Base-by-base conservation (phyloP, 2,329 filamentous ascomycete genomes). In the Trichoderma sp. region DNA sequence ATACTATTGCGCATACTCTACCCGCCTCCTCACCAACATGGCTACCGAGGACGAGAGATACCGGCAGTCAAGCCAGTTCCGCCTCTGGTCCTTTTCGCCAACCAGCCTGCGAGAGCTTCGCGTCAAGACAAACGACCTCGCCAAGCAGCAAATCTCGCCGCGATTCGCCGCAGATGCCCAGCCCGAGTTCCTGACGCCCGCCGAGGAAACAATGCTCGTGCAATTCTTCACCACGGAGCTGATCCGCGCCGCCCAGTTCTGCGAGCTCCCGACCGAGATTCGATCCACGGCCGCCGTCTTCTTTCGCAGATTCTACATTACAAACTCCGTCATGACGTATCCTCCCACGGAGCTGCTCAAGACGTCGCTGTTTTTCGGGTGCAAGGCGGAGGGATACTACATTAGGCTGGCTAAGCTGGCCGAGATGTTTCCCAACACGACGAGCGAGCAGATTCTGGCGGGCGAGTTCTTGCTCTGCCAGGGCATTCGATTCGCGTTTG, bases 241-340 rank as follows among this genome's bases (percentile, higher is more conserved):
- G 3, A 83, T 90, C 57, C 85, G 87, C 43, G 87, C 87, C 3
- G 87, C 86, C 24, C 83, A 85, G 67, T 88, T 88, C 75, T 86
- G 84, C 76, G 82, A 86, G 39, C 79, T 86, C 56, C 83, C 84
- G 6, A 86, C 85, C 74, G 84, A 86, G 71, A 86, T 86, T 72
- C 84, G 86, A 76, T 78, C 82, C 4, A 97, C 95, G 7, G 93
- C 94, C 4, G 92, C 95, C 73, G 90, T 97, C 78, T 98, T 97
- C 80, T 88, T 99, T 73, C 92, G 93, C 71, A 92, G 96, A 72
- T 98, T 99, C 86, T 99, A 98, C 84, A 88, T 97, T 47, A 95
- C 93, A 78, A 97, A 98, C 83, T 97, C 93, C 53, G 90, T 95
- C 78, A 97, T 98, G 93, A 97, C 95, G 34, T 98, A 99, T 80